Evolutionary conservation across 2,329 filamentous ascomycete genomes (phyloP).

Genomic region (Pyrenophora seminiperda): DNA sequence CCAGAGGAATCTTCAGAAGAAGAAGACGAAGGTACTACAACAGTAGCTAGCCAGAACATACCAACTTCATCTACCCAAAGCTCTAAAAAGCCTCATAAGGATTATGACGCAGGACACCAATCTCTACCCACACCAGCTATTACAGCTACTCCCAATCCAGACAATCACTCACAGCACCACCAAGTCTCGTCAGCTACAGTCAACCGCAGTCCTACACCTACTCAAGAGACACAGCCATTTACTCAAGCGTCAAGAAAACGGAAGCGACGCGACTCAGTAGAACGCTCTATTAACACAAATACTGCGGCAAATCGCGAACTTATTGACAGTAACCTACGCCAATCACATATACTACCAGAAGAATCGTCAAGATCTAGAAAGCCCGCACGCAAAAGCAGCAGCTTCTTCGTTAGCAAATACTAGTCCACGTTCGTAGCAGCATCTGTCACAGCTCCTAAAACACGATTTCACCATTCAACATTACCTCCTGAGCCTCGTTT

Average conservation of each 20-base stretch:
- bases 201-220: slow-evolving; percentile 3
- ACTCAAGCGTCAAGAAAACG: slow-evolving; percentile 14
- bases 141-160: slow-evolving; percentile 7
- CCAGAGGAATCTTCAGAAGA: slow-evolving; percentile 1
- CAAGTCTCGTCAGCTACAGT: slow-evolving; percentile 6
- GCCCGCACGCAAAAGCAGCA: slow-evolving; percentile 13
- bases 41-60: neutral
- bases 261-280: slow-evolving; percentile 7
- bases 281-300: slow-evolving; percentile 2
- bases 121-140: slow-evolving; percentile 4
- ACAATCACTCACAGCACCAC: neutral
- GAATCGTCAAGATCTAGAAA: slow-evolving; percentile 9
- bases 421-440: slow-evolving; percentile 15
- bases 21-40: neutral
- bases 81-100: neutral
- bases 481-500: slow-evolving; percentile 13
- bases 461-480: slow-evolving; percentile 10
- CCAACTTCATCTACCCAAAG: neutral
- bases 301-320: slow-evolving; percentile 11
- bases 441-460: slow-evolving; percentile 13
- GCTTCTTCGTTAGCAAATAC: slow-evolving; percentile 19
- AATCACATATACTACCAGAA: slow-evolving; percentile 14
- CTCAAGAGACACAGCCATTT: slow-evolving; percentile 6
- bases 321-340: slow-evolving; percentile 11
- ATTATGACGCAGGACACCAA: neutral